These are phyloP conservation scores for Globisporangium radiosum DNA, from an alignment of 352 stramenopile species.

Conservation along the genomic window DNA sequence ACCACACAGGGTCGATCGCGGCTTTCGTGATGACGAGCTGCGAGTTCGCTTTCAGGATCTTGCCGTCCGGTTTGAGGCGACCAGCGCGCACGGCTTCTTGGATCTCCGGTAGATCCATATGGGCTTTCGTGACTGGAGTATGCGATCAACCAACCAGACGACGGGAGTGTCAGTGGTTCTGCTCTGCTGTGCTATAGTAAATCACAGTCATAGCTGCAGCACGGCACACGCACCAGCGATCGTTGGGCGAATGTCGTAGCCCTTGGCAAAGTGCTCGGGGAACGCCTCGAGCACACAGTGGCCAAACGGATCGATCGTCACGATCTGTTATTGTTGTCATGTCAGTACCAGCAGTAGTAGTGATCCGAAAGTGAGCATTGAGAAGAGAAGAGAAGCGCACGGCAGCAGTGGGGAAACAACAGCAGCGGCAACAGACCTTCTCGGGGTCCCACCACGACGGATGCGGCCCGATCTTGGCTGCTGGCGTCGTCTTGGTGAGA, in stretches of 20 bases:
- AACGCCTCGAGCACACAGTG: constrained; percentile 86
- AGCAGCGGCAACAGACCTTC: constrained; percentile 45
- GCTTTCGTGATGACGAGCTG: constrained; percentile 95
- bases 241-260: constrained; percentile 97
- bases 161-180: not conserved
- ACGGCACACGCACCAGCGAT: constrained; percentile 78
- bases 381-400: not conserved
- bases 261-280: constrained; percentile 93
- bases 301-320: constrained; percentile 76
- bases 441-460: constrained; percentile 93
- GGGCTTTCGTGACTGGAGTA: constrained; percentile 82
- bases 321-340: constrained; percentile 24
- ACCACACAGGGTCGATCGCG: constrained; percentile 99
- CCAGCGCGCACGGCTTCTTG: constrained; percentile 91
- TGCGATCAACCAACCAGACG: not conserved
- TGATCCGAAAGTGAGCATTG: not conserved
- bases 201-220: not conserved
- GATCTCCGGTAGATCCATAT: constrained; percentile 99
- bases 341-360: not conserved
- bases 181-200: too few species aligned
- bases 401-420: not conserved
- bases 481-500: constrained; percentile 92
- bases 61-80: constrained; percentile 94
- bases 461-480: constrained; percentile 96
- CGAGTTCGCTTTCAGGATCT: constrained; percentile 89